Evolutionary conservation across 768 basidiomycete genomes (phyloP).

Genomic region (Tricholoma flavovirens): DNA sequence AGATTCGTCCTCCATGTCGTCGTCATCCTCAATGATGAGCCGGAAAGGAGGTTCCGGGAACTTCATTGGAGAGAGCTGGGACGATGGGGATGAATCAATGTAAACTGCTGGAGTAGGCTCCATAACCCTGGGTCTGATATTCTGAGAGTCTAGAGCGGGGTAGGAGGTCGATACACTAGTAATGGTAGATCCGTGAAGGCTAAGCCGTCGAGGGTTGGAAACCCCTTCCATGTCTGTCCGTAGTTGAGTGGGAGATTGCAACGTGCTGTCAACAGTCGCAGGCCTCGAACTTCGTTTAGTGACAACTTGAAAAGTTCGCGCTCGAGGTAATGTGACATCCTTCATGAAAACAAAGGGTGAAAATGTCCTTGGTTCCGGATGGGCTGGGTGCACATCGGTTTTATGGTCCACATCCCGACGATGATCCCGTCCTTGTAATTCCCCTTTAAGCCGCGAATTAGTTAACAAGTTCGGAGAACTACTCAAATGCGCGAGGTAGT

Average conservation of each 20-base stretch:
- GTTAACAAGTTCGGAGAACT: neutral
- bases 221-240: neutral
- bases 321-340: neutral
- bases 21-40: neutral
- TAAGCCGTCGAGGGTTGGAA: constrained; percentile 7
- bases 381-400: neutral
- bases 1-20: neutral
- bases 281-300: neutral
- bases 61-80: neutral
- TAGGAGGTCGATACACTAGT: neutral
- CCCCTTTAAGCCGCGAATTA: neutral
- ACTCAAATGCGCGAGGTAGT: neutral
- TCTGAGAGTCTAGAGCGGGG: neutral
- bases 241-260: neutral
- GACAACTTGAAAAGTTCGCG: neutral
- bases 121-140: neutral
- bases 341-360: constrained; percentile 4
- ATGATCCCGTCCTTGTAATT: neutral
- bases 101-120: neutral
- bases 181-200: constrained; percentile 6
- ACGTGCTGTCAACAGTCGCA: neutral
- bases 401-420: neutral
- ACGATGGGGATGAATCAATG: neutral
- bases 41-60: neutral
- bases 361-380: constrained; percentile 1